Evolutionary conservation across 1,139 yeast species (phyloP), one percentile per base, ranked within the genome.

Genomic region (Nakaseomyces kungkrabaensis): DNA sequence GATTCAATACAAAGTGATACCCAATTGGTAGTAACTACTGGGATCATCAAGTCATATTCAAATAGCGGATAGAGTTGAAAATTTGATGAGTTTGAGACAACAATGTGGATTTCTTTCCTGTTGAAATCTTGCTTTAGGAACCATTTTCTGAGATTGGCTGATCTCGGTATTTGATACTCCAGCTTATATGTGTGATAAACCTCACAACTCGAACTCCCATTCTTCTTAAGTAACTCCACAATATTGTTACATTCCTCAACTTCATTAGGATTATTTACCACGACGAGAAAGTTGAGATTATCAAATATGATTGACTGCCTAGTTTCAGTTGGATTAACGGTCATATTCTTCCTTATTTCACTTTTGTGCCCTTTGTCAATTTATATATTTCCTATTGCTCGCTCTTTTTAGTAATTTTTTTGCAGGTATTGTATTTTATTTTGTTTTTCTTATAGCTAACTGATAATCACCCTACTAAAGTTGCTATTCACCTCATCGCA

Each of bases 11-110:
- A 77, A 41, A 76, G 79, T 38, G 66, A 58, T 1, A 86, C 72
- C 92, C 95, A 89, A 1, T 71, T 68, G 0, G 82, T 74, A 0
- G 78, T 75, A 1, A 87, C 84, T 1, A 86, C 78, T 0, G 95
- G 92, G 13, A 86, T 74, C 78, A 85, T 72, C 34, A 76, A 68
- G 22, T 72, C 72, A 45, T 71, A 72, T 1, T 84, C 76, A 3
- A 63, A 66, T 13, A 68, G 64, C 4, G 64, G 63, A 59, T 81
- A 83, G 42, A 81, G 81, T 6, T 77, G 74, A 55, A 84, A 85
- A 31, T 77, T 73, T 3, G 72, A 63, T 4, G 76, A 68, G 34
- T 72, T 70, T n/a, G 87, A 69, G 6, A 86, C 72, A 9, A 86
- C 75, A 54, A 82, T 85, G 17, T 75, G 55, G 65, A 71, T 47